A percentile compares a stretch with the other conserved stretches of the same genome.
phyloP scores from a whole-genome alignment of 768 basidiomycete species.

The Tubosaeta brunneosetosa region DNA sequence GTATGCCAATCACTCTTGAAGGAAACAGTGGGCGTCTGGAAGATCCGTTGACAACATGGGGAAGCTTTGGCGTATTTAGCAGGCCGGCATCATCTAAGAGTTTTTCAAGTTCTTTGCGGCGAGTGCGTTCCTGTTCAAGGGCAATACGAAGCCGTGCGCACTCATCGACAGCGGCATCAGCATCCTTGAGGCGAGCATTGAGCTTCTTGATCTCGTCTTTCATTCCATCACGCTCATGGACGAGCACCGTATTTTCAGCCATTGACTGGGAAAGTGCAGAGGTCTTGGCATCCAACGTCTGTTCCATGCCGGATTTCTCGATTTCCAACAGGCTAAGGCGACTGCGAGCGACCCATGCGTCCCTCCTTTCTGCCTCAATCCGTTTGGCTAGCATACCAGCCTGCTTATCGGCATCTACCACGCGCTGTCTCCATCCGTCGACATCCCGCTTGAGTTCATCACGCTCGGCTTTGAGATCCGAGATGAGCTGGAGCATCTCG shows the following conservation, averaged over 20 bases:
- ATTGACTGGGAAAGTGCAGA: conserved; percentile 27
- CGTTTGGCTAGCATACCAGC: conserved; percentile 58
- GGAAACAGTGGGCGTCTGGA: conserved; percentile 16
- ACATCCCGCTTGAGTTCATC: conserved; percentile 87
- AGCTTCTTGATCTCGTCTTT: conserved; percentile 28
- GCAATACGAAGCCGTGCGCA: conserved; percentile 25
- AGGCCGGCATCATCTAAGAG: conserved; percentile 45
- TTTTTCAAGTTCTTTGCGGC: conserved; percentile 47
- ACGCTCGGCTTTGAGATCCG: conserved; percentile 81
- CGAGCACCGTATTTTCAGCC: conserved; percentile 22
- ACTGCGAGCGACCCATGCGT: conserved; percentile 82
- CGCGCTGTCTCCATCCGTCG: conserved; percentile 78
- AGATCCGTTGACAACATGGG: conserved; percentile 12
- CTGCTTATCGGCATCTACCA: conserved; percentile 72
- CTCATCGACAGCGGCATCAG: conserved; percentile 21
- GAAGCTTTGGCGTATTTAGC: conserved; percentile 41
- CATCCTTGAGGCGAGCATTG: conserved; percentile 29
- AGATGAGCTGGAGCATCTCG: conserved; percentile 71
- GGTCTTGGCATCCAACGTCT: conserved; percentile 38
- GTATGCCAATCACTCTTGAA: conserved; percentile 22
- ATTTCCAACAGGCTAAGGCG: conserved; percentile 59
- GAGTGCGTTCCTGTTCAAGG: conserved; percentile 39
- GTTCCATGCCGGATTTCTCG: conserved; percentile 58
- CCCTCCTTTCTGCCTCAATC: conserved; percentile 73
- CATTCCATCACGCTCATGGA: conserved; percentile 27